Conservation (phyloP, 139 green algal species). For the Coccomyxa sp. region DNA sequence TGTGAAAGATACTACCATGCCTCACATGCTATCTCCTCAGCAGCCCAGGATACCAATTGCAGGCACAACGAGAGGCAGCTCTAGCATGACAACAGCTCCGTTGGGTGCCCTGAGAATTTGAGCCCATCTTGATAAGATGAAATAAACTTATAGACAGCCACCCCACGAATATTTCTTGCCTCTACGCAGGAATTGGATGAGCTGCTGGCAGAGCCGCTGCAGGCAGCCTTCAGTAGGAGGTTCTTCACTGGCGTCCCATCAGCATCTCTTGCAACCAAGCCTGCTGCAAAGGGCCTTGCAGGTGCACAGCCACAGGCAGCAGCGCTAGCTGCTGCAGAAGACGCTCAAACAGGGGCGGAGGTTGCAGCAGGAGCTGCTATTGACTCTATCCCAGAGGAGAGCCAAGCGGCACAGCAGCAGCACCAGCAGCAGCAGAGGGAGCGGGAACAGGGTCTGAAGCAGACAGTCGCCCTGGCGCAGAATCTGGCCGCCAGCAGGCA, state of each 20-base stretch:
- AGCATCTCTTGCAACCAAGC: constrained; percentile 11
- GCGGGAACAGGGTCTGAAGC: too few relatives aligned
- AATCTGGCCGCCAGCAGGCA: neutral
- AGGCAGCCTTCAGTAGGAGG: constrained; percentile 36
- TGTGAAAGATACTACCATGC: neutral
- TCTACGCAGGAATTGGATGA: constrained; percentile 27
- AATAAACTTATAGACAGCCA: neutral
- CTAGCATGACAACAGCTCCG: too few relatives aligned
- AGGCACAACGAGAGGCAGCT: too few relatives aligned
- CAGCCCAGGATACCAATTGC: neutral
- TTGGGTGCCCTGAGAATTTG: too few relatives aligned
- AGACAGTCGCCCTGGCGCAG: neutral
- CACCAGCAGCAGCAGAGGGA: too few relatives aligned
- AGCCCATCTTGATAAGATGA: neutral
- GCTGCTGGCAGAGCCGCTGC: constrained; percentile 36
- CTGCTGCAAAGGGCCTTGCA: neutral
- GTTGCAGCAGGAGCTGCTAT: neutral
- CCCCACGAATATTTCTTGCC: neutral
- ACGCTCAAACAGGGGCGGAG: neutral
- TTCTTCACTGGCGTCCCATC: constrained; percentile 48
- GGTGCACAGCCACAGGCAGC: neutral
- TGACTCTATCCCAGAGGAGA: neutral
- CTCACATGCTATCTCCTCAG: neutral
- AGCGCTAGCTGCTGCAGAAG: neutral
- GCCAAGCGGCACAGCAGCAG: neutral